Evolutionary conservation across 2,329 filamentous ascomycete genomes (phyloP).

Genomic region (Chalara sp.): DNA sequence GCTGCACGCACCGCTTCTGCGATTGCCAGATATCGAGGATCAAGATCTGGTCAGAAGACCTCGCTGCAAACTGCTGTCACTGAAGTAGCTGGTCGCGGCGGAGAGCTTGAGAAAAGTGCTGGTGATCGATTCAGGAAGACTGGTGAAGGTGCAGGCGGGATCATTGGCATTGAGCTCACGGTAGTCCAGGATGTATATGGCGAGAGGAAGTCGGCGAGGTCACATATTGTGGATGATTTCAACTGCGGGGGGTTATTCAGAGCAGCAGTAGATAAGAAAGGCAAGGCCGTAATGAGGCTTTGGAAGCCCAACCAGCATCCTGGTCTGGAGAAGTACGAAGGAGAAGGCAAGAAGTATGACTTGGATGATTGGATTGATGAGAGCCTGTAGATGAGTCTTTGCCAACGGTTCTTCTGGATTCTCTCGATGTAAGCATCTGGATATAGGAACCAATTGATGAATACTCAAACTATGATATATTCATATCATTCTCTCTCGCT

Average conservation of each 20-base stretch:
- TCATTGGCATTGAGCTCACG: slow-evolving; percentile 70
- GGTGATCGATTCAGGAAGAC: slow-evolving; percentile 65
- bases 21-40: slow-evolving; percentile 56
- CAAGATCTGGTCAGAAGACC: slow-evolving; percentile 6
- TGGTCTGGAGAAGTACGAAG: slow-evolving; percentile 24
- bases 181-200: slow-evolving; percentile 37
- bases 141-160: slow-evolving; percentile 76
- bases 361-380: slow-evolving; percentile 22
- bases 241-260: slow-evolving; percentile 88
- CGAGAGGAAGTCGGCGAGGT: slow-evolving; percentile 34
- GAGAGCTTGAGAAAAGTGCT: slow-evolving; percentile 69
- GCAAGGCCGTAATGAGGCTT: slow-evolving; percentile 48
- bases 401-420: too few relatives aligned
- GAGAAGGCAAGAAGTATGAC: slow-evolving; percentile 26
- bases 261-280: slow-evolving; percentile 63
- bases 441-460: too few relatives aligned
- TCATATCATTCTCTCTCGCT: too few relatives aligned
- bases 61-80: slow-evolving; percentile 52
- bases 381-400: slow-evolving; percentile 5
- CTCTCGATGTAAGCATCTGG: too few relatives aligned
- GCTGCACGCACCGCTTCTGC: slow-evolving; percentile 68
- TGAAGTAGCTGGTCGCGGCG: slow-evolving; percentile 61
- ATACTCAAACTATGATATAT: too few relatives aligned
- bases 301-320: slow-evolving; percentile 34
- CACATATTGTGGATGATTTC: slow-evolving; percentile 64